phyloP scores from a whole-genome alignment of 352 stramenopile species.

The Pythium vanterpoolii region DNA sequence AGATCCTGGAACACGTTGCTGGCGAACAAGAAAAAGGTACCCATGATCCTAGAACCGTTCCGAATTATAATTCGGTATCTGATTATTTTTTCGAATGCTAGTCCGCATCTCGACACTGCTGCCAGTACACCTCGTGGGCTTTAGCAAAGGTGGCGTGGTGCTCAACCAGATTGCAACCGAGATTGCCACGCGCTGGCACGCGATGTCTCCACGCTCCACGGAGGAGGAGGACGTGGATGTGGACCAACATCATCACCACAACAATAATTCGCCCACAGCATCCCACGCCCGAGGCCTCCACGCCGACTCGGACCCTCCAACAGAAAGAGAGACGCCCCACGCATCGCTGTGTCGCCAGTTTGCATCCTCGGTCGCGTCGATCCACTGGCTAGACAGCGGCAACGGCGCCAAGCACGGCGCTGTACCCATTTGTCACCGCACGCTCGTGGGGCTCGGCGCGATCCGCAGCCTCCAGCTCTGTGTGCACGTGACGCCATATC shows the following conservation, averaged over 20 bases:
- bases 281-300: constrained; percentile 9
- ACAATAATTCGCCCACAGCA: constrained; percentile 14
- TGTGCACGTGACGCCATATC: constrained; percentile 68
- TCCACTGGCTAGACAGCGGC: constrained; percentile 63
- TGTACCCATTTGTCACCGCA: constrained; percentile 33
- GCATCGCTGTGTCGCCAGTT: not conserved
- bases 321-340: not conserved
- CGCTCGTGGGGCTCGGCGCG: constrained; percentile 32
- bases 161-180: constrained; percentile 73
- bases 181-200: constrained; percentile 27
- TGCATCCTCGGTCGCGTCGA: constrained; percentile 37
- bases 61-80: not conserved
- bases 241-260: constrained; percentile 3
- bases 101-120: constrained; percentile 43
- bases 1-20: constrained; percentile 6
- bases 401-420: constrained; percentile 47
- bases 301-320: not conserved
- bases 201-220: not conserved
- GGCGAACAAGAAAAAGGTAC: constrained; percentile 1
- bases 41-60: not conserved
- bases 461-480: constrained; percentile 43
- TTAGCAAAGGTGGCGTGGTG: constrained; percentile 67
- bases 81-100: constrained; percentile 14
- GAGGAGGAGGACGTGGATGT: no score
- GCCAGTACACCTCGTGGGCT: constrained; percentile 58